Evolutionary conservation across 345 rosid genomes (phyloP).

Genomic region (Citrus reticulata): DNA sequence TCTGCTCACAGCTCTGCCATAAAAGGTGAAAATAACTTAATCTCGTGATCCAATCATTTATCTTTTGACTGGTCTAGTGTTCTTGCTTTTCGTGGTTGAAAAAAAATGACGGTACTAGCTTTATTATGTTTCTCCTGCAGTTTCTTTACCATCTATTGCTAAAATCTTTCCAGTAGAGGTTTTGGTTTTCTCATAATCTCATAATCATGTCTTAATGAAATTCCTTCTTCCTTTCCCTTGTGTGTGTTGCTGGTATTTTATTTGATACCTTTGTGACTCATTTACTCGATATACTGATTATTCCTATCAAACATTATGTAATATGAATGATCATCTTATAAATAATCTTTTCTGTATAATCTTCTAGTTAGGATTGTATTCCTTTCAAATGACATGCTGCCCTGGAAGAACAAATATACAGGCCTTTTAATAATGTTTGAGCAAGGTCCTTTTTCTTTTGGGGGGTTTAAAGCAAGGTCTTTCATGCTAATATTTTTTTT

Average conservation of each 20-base stretch:
- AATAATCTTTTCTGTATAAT: neutral
- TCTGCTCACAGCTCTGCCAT: conserved; percentile 88
- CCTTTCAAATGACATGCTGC: neutral
- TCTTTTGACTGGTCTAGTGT: neutral
- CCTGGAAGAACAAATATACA: neutral
- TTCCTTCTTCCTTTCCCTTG: neutral
- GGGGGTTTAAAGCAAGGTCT: neutral
- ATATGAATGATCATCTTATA: neutral
- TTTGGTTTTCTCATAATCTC: neutral
- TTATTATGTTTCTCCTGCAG: neutral
- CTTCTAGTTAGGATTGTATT: neutral
- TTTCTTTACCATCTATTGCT: neutral
- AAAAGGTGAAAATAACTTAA: conserved; percentile 52
- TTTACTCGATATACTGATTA: neutral
- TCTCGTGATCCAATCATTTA: neutral
- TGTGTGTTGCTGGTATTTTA: neutral
- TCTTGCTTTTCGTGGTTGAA: neutral
- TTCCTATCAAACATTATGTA: neutral
- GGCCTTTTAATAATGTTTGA: neutral
- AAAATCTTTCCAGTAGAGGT: neutral
- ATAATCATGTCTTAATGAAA: neutral
- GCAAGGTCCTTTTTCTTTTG: neutral
- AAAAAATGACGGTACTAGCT: neutral
- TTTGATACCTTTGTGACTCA: neutral
- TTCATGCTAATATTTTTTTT: neutral